Evolutionary conservation across 176 grass and related monocot genomes (phyloP).

Genomic region (Raddia guianensis): DNA sequence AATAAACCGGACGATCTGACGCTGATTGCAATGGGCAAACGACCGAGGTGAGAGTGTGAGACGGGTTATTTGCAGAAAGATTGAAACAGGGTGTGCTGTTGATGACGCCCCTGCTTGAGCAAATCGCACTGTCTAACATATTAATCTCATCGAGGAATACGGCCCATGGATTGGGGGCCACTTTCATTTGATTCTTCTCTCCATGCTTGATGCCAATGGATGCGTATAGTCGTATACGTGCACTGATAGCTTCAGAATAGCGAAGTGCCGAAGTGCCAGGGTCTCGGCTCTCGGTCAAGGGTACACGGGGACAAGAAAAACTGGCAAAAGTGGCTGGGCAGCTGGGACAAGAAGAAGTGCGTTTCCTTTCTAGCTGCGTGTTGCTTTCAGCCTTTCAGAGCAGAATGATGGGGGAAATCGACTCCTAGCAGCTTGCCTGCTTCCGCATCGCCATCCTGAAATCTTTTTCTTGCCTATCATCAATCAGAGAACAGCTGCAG

Average conservation of each 20-base stretch:
- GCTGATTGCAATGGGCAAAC: slow-evolving; percentile 7
- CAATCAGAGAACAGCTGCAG: too few relatives aligned
- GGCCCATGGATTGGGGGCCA: too few relatives aligned
- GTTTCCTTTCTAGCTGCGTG: not conserved
- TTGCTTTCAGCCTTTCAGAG: slow-evolving; percentile 10
- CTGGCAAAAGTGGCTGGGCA: too few relatives aligned
- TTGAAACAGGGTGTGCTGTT: too few relatives aligned
- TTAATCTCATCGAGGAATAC: too few relatives aligned
- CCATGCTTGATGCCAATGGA: not conserved
- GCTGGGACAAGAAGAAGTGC: not conserved
- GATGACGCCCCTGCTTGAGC: too few relatives aligned
- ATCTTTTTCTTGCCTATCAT: too few relatives aligned
- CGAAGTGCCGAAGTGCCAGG: not conserved
- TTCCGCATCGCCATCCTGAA: not conserved
- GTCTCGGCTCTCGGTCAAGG: not conserved
- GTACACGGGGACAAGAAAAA: not conserved
- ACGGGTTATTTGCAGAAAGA: not conserved
- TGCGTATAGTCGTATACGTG: too few relatives aligned
- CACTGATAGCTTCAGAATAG: too few relatives aligned
- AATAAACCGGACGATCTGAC: not conserved
- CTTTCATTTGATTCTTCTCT: not conserved
- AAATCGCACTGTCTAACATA: too few relatives aligned
- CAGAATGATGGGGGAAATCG: not conserved
- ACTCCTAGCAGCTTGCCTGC: not conserved
- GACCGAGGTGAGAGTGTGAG: not conserved